Evolutionary conservation across 345 rosid genomes (phyloP).

Genomic region (Camelina hispida): DNA sequence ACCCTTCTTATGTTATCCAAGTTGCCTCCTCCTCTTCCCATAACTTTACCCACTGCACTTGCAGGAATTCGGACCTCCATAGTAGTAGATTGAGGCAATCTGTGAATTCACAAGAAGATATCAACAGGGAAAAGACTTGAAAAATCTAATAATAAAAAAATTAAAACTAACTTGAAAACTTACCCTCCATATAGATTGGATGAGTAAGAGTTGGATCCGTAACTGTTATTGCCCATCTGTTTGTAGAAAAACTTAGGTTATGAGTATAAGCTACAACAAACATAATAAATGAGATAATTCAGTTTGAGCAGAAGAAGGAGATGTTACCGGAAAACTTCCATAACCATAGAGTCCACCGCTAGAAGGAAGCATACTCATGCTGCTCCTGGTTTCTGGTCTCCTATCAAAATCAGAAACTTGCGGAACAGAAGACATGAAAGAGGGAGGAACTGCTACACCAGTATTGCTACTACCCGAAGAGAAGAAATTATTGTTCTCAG

Average conservation of each 20-base stretch:
- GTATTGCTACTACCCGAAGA: constrained; percentile 59
- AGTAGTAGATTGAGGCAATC: constrained; percentile 62
- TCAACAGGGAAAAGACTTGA: background rate
- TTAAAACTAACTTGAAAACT: constrained; percentile 40
- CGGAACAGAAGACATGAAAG: constrained; percentile 73
- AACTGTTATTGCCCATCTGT: constrained; percentile 69
- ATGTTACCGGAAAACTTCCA: constrained; percentile 71
- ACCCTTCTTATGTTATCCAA: constrained; percentile 90
- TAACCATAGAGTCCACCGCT: constrained; percentile 71
- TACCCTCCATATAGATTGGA: constrained; percentile 82
- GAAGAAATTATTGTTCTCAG: constrained; percentile 54
- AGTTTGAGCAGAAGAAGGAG: background rate
- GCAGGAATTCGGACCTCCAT: constrained; percentile 85
- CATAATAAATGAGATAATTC: background rate
- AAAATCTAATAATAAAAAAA: background rate
- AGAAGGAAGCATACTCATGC: constrained; percentile 70
- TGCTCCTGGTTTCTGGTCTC: constrained; percentile 68
- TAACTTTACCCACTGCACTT: constrained; percentile 84
- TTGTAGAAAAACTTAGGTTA: background rate
- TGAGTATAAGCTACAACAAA: constrained; percentile 1
- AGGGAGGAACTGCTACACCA: constrained; percentile 51
- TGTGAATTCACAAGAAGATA: constrained; percentile 41
- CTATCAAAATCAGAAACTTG: constrained; percentile 75
- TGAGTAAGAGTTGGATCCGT: constrained; percentile 69
- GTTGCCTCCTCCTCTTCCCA: constrained; percentile 94